These are phyloP conservation scores for Oidiodendron maius DNA, from an alignment of 495 filamentous ascomycete species.

Conservation along the genomic window DNA sequence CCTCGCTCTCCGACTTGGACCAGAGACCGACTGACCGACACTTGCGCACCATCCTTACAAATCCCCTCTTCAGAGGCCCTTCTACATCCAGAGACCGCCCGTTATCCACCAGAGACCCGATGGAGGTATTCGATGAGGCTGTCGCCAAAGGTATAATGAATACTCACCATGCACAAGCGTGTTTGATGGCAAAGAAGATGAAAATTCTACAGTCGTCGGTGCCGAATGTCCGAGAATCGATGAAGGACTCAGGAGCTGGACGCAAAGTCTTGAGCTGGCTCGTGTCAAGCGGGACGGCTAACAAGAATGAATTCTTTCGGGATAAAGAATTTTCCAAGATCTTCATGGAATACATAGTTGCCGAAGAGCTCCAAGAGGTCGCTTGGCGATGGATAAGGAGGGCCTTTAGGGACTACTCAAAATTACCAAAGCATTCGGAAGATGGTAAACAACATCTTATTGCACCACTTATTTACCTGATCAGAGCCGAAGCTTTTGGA, in stretches of 20 bases:
- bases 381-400: slow-evolving; percentile 25
- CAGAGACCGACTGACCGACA: slow-evolving; percentile 38
- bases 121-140: slow-evolving; percentile 28
- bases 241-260: slow-evolving; percentile 25
- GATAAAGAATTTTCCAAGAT: slow-evolving; percentile 17
- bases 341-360: slow-evolving; percentile 29
- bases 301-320: slow-evolving; percentile 15
- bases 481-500: slow-evolving; percentile 7
- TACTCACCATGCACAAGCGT: slow-evolving; percentile 8
- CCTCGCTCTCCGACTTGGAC: slow-evolving; percentile 5
- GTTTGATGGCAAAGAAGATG: slow-evolving; percentile 17
- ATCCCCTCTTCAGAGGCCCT: slow-evolving; percentile 42
- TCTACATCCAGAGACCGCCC: not conserved
- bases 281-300: slow-evolving; percentile 25
- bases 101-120: slow-evolving; percentile 17
- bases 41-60: slow-evolving; percentile 48
- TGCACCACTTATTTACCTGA: slow-evolving; percentile 5
- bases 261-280: slow-evolving; percentile 30
- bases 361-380: slow-evolving; percentile 25
- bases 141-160: slow-evolving; percentile 24
- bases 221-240: slow-evolving; percentile 13
- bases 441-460: not conserved
- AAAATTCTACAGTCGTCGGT: slow-evolving; percentile 14
- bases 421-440: not conserved
- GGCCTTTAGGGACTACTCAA: slow-evolving; percentile 1